A percentile compares a stretch with the other conserved stretches of the same genome.
These are phyloP conservation scores for Poteriospumella lacustris DNA, from an alignment of 108 stramenopile genomes.

Conservation along the genomic window DNA sequence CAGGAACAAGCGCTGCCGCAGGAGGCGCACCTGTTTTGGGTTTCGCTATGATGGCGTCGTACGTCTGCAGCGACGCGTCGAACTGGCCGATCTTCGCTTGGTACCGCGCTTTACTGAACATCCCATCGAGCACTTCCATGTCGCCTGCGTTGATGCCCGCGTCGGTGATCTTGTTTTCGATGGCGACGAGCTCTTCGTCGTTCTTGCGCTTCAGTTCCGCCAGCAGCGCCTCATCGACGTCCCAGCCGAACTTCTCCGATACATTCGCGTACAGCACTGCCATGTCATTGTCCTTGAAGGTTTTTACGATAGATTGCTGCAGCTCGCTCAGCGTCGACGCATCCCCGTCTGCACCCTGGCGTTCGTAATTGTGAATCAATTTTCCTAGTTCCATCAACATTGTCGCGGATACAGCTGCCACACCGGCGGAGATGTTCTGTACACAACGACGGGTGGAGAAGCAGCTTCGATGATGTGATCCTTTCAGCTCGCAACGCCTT, in stretches of 20 bases:
- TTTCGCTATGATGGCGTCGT: constrained; percentile 67
- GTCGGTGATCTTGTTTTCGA: constrained; percentile 45
- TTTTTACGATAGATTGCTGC: neutral
- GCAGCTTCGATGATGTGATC: too few relatives aligned
- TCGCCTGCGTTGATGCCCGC: constrained; percentile 88
- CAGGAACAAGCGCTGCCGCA: too few relatives aligned
- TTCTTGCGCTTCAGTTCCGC: constrained; percentile 32
- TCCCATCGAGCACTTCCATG: constrained; percentile 91
- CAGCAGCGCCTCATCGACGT: constrained; percentile 24
- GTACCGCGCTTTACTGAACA: constrained; percentile 74
- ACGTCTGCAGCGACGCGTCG: constrained; percentile 71
- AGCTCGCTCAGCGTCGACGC: neutral
- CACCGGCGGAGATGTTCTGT: too few relatives aligned
- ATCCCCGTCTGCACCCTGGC: neutral
- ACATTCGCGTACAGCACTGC: constrained; percentile 17
- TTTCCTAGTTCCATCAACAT: neutral
- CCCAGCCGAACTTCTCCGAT: constrained; percentile 18
- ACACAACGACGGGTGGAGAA: too few relatives aligned
- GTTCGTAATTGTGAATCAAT: neutral
- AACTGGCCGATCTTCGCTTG: constrained; percentile 70
- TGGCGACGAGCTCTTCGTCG: constrained; percentile 13
- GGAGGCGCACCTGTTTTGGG: constrained; percentile 79
- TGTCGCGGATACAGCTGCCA: too few relatives aligned
- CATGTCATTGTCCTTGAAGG: constrained; percentile 10
- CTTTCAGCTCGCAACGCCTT: too few relatives aligned